Base-by-base conservation (phyloP, 2,329 filamentous ascomycete species). In the Aspergillus hiratsukae region DNA sequence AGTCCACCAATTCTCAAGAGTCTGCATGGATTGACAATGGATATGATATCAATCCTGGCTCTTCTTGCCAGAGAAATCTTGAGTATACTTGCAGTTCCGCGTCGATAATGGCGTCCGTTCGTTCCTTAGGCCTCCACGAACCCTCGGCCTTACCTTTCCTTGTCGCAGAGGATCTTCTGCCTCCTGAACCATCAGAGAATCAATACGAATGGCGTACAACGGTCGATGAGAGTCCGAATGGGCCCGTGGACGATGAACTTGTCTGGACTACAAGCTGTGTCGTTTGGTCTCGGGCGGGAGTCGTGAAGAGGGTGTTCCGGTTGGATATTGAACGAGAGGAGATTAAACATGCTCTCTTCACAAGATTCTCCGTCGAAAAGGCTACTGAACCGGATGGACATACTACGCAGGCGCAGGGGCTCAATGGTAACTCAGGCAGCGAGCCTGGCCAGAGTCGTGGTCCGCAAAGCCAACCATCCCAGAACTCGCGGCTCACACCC, bases 71-170 rank as follows among this genome's bases (percentile, higher is more conserved):
- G 61, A 61, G 48, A 40, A 59, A 60, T 58, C 54, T 60, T 57
- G 49, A 54, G 60, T 61, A 60, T 55, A 55, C 54, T 57, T 56
- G 53, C 63, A 62, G 31, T 57, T 61, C 63, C 60, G 58, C 64
- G 40, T 60, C 61, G 63, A 75, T 66, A 68, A 99, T 99, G 95
- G 93, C 93, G 65, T 87, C 89, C 71, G 85, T 97, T 76, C 89
- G 86, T 74, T 97, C 93, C 62, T 83, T 97, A 68, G 94, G 94
- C 73, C 81, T 96, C 69, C 93, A 97, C 79, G 87, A 89, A 77
- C 92, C 95, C 58, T 85, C 89, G 59, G 91, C 88, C 62, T 81
- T 97, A 61, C 85, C 85, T 60, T 91, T 94, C 78, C 86, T 96
- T 61, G 83, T 96, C 64, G 82, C 87, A 64, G 92, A 97, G 74